Evolutionary conservation across 2,329 filamentous ascomycete species (phyloP).

Genomic region (Curvularia verruculosa): DNA sequence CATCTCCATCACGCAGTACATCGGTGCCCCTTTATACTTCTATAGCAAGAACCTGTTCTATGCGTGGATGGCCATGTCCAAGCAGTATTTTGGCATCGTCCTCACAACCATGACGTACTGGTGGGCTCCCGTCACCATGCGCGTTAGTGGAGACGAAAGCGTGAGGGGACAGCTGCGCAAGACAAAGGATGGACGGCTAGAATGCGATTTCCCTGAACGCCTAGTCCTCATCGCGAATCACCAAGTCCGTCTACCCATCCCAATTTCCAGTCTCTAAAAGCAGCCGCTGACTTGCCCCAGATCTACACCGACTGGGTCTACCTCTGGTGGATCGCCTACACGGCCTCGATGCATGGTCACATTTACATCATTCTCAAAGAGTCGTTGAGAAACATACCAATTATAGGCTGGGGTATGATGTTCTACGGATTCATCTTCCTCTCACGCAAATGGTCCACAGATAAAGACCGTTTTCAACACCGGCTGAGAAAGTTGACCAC

Average conservation of each 20-base stretch:
- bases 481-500: conserved; percentile 73
- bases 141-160: conserved; percentile 81
- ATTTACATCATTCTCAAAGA: conserved; percentile 92
- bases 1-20: conserved; percentile 69
- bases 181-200: conserved; percentile 70
- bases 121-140: conserved; percentile 80
- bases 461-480: conserved; percentile 75
- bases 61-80: conserved; percentile 84
- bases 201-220: conserved; percentile 80
- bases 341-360: conserved; percentile 79
- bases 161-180: conserved; percentile 75
- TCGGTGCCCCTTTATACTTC: conserved; percentile 76
- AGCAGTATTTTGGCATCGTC: conserved; percentile 78
- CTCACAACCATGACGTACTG: conserved; percentile 81
- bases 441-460: conserved; percentile 85
- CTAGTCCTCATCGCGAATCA: conserved; percentile 86
- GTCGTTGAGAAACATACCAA: conserved; percentile 80
- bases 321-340: conserved; percentile 90
- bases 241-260: conserved; percentile 55
- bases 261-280: neutral
- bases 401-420: conserved; percentile 82
- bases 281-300: conserved; percentile 41
- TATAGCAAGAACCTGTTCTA: conserved; percentile 78
- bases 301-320: conserved; percentile 92
- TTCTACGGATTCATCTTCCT: conserved; percentile 91